Base-by-base conservation (phyloP, 139 green algal species). In the Chlamydomonas sphaeroides region DNA sequence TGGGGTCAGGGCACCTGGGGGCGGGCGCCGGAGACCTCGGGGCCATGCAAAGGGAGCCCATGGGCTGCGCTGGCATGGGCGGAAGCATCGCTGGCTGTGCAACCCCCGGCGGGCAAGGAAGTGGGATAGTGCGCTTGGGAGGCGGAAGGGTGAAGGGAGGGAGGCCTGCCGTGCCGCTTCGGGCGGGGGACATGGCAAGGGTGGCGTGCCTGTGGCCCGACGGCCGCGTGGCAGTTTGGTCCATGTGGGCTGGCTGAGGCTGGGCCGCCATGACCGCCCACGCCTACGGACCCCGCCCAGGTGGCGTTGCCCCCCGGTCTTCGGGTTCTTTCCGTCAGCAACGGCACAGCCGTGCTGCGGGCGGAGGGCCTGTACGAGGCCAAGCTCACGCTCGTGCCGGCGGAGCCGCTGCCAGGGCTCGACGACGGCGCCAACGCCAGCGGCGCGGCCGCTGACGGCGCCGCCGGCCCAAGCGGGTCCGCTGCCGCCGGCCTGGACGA, bases 331-430 rank as follows among this genome's bases (percentile, higher is more conserved):
- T 33, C 33, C 38, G 74, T 90, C 7, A 35, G 67, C 32, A 62
- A 61, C 28, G 87, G 87, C 53, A 87, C 61, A 0, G 79, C 57
- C 28, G 49, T 87, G 62, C 78, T 90, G 59, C 83, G 75, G 30
- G 83, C 66, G 4, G 67, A 81, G 15, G 83, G 83, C 14, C 67
- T 90, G 72, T 90, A 88, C 57, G 83, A 90, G 35, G 87, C 79
- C 30, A 83, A 83, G 48, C 53, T 90, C 11, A 90, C 83, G 23
- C 79, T 90, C 8, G 73, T 87, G 38, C 86, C 86, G 10, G 53
- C 81, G 8, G 63, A 81, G 42, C 39, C 84, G 3, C 53, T 84
- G 17, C 76, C 68, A 7, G 68, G 73, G 33, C 30, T 56, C 7
- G 65, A 83, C 3, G 39, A 65, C 5, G 14, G 41, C 14, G 41